Evolutionary conservation across 78 protist genomes (phyloP).

Genomic region (Speleostelium caveatum): DNA sequence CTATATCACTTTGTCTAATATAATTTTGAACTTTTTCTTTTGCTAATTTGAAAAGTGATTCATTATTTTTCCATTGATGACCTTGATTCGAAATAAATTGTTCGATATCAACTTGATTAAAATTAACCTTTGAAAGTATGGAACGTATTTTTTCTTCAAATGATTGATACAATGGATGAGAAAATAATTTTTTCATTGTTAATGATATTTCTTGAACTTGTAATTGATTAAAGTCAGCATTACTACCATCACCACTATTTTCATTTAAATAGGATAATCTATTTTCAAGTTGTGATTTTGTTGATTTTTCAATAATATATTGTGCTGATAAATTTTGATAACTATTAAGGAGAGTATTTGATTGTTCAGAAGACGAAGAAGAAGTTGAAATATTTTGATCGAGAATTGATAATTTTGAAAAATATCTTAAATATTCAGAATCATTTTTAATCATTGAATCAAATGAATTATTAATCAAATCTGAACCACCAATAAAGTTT

Average conservation of each 20-base stretch:
- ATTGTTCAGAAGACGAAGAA: too few species aligned
- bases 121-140: neutral
- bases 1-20: neutral
- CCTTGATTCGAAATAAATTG: constrained; percentile 36
- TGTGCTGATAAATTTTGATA: constrained; percentile 6
- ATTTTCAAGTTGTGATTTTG: neutral
- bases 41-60: constrained; percentile 36
- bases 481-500: constrained; percentile 9
- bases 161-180: neutral
- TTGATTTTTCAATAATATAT: constrained; percentile 22
- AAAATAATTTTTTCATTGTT: constrained; percentile 35
- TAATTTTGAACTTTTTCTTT: constrained; percentile 35
- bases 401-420: neutral
- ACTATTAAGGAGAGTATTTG: too few species aligned
- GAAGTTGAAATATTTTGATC: too few species aligned
- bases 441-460: neutral
- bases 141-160: constrained; percentile 18
- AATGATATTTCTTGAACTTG: neutral
- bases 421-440: constrained; percentile 1
- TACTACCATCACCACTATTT: neutral
- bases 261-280: neutral
- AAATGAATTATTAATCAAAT: neutral
- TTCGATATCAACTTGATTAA: neutral
- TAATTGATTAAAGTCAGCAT: neutral
- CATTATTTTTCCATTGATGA: constrained; percentile 71